phyloP scores from a whole-genome alignment of 2,329 filamentous ascomycete genomes.

The Neofusicoccum sp. region DNA sequence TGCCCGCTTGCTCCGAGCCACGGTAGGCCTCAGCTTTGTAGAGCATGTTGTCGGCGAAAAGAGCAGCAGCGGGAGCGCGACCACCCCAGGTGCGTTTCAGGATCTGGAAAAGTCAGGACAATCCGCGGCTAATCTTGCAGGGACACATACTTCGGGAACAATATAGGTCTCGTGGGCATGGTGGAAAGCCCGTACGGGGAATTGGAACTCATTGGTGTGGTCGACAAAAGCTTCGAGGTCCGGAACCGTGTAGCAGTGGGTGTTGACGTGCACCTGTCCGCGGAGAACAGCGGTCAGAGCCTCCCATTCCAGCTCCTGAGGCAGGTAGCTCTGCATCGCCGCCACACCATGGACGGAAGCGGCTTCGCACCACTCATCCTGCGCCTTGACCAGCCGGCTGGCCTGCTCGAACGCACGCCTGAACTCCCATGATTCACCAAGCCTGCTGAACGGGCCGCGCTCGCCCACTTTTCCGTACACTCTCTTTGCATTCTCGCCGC shows the following conservation, averaged over 20 bases:
- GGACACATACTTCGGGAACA: constrained; percentile 60
- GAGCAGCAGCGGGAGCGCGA: constrained; percentile 47
- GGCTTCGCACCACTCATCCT: constrained; percentile 69
- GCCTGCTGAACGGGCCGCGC: constrained; percentile 59
- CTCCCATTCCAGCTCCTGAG: constrained; percentile 66
- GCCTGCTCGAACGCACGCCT: constrained; percentile 69
- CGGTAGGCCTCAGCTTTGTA: constrained; percentile 70
- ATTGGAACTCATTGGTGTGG: constrained; percentile 72
- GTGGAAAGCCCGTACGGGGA: constrained; percentile 67
- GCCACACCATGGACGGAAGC: constrained; percentile 56
- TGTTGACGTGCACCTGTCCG: constrained; percentile 70
- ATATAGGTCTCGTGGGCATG: constrained; percentile 70
- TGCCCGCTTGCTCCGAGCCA: constrained; percentile 67
- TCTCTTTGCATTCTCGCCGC: constrained; percentile 69
- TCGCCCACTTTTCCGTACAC: constrained; percentile 60
- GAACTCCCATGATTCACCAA: constrained; percentile 72
- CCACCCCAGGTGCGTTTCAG: constrained; percentile 44
- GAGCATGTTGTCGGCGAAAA: constrained; percentile 73
- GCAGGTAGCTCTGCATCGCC: constrained; percentile 60
- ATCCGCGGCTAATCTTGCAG: not conserved
- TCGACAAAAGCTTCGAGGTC: constrained; percentile 71
- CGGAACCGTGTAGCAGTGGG: constrained; percentile 71
- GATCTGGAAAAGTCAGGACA: not conserved
- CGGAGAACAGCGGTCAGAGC: constrained; percentile 64
- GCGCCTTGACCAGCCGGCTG: constrained; percentile 56